Evolutionary conservation across 2,329 filamentous ascomycete species (phyloP), one percentile per base, ranked within the genome.

Genomic region (Microcyclospora pomicola): DNA sequence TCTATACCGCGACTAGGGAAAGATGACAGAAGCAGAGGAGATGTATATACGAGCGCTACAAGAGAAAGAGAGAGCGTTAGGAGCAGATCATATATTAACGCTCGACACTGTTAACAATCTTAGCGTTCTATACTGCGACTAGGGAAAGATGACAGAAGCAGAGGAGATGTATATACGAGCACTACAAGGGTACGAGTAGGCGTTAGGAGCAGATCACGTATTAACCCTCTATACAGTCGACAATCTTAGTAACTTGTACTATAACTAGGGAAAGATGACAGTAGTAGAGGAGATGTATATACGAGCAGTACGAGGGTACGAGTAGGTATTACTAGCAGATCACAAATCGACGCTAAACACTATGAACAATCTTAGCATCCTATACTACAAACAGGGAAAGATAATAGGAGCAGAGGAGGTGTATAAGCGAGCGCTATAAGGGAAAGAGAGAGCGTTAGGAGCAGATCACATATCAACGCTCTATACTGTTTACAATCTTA

Each of bases 251-350:
- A 28, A 12, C 12, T 19, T 35, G 2, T 39, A 39, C 24, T 7
- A 7, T 24, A 28, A 36, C 6, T 7, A 36, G n/a, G 24, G 24
- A 31, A 13, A 37, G 36, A 40, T 24, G 42, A 13, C 15, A n/a
- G 42, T 44, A 28, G 43, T 39, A 34, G 43, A 46, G 31, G 19
- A 31, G 27, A 40, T 44, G 41, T 48, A 38, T 37, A 9, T 28
- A 27, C 35, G 34, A 30, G 45, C 44, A 16, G 19, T 48, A 13
- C 19, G 33, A 37, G 45, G 41, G 31, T 16, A 30, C 3, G 35
- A 47, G 34, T 14, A 42, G 31, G 35, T 33, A 15, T 29, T 37
- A 3, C 41, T 41, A 15, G 15, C 33, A 14, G 35, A 38, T 12
- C 38, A 46, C 27, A 28, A 15, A 24, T 34, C 28, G 12, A 46